Base-by-base conservation (phyloP, 495 filamentous ascomycete genomes). In the Cryomyces minteri region DNA sequence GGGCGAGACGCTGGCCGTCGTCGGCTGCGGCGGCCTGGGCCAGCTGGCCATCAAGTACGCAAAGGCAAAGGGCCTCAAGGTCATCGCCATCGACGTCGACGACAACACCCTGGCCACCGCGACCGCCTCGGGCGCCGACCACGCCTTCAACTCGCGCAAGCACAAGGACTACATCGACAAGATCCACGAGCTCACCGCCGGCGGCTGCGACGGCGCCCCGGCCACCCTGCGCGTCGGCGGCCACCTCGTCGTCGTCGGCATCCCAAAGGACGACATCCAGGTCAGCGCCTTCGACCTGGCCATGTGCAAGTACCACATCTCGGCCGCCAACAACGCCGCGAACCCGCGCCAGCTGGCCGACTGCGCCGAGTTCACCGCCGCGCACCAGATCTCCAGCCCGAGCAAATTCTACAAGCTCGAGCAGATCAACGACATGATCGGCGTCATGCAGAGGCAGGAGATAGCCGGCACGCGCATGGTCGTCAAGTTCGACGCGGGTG, bases 61-160 rank as follows among this genome's bases (percentile, higher is more conserved):
- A 14, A 57, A 57, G 48, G 54, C 54, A 6, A 51, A 52, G 46
- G 54, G 54, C 8, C 47, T 48, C 25, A 57, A 57, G 31, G 55
- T 59, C 33, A 52, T 55, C 44, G 60, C 56, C 14, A 49, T 59
- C 6, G 61, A 63, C 32, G 48, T 63, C 32, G 48, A 45, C 5
- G 48, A 51, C 32, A 43, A 50, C 5, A 47, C 48, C 0, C 47
- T 60, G 9, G 51, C 53, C 12, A 53, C 51, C 12, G 57, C 57
- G 1, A 60, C 49, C 40, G 45, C 47, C 5, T 51, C 39, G 10
- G 57, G 57, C 28, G 57, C 57, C 0, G 55, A 57, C 40, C 48
- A 55, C 39, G 51, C 51, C 6, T 58, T 57, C 47, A 60, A 58
- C 33, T 48, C 57, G 4, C 49, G 48, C 43, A 51, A 32, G 32